Conservation (phyloP, 139 green algal species). For the Chlorella ohadii region DNA sequence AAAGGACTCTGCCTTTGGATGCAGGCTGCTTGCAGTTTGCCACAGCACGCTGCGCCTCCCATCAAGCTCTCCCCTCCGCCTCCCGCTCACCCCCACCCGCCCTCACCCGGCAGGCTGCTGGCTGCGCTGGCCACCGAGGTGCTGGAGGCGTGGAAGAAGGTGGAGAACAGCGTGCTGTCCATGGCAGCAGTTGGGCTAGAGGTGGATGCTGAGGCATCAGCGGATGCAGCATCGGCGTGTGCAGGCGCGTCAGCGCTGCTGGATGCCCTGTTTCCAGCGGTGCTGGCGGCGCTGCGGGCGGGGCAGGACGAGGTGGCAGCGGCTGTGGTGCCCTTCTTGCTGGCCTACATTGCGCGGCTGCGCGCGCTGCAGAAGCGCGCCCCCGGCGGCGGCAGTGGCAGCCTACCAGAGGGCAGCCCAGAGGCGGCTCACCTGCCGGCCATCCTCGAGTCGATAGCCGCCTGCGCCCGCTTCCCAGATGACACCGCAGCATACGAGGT, state of each 20-base stretch:
- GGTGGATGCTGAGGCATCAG: constrained; percentile 67
- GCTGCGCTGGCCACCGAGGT: constrained; percentile 80
- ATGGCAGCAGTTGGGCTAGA: constrained; percentile 73
- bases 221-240: constrained; percentile 59
- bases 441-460: constrained; percentile 51
- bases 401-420: too few species aligned
- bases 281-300: constrained; percentile 44
- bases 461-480: constrained; percentile 44
- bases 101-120: constrained; percentile 59
- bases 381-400: constrained; percentile 39
- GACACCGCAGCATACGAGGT: constrained; percentile 41
- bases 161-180: constrained; percentile 87
- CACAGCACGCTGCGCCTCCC: neutral
- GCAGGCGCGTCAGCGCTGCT: constrained; percentile 49
- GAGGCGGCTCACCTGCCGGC: constrained; percentile 55
- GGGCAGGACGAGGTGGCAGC: constrained; percentile 71
- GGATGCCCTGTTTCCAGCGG: constrained; percentile 61
- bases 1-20: too few species aligned
- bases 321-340: constrained; percentile 81
- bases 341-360: constrained; percentile 72
- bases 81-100: neutral
- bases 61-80: neutral
- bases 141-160: constrained; percentile 83
- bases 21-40: too few species aligned
- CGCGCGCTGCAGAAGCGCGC: constrained; percentile 50